Conservation (phyloP, 2,329 filamentous ascomycete species). For the Exophiala sp. region DNA sequence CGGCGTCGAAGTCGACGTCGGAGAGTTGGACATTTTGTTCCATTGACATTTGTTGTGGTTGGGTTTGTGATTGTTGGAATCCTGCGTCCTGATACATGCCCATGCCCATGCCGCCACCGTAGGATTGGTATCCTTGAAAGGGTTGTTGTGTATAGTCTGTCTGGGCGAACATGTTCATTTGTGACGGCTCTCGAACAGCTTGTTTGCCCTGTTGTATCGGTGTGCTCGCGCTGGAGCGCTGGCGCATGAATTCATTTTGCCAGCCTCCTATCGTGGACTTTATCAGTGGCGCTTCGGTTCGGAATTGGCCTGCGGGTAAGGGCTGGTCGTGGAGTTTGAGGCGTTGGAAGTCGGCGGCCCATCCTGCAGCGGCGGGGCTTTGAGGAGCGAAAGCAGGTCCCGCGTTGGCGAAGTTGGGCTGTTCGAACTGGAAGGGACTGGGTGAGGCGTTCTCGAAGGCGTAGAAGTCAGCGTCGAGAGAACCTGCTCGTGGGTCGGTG, state of each 20-base stretch:
- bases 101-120: conserved; percentile 6
- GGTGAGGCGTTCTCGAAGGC: conserved; percentile 59
- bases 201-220: conserved; percentile 22
- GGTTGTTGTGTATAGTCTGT: conserved; percentile 8
- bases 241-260: conserved; percentile 59
- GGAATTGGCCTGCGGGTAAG: conserved; percentile 49
- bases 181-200: conserved; percentile 10
- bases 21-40: conserved; percentile 19
- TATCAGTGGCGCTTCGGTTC: conserved; percentile 36
- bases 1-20: conserved; percentile 25
- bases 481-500: conserved; percentile 50
- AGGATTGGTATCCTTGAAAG: conserved; percentile 26
- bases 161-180: conserved; percentile 27
- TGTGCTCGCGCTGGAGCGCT: conserved; percentile 32
- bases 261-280: conserved; percentile 43
- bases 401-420: conserved; percentile 22
- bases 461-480: conserved; percentile 65
- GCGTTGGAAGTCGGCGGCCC: conserved; percentile 48
- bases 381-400: conserved; percentile 26
- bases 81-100: conserved; percentile 1
- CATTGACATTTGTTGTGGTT: conserved; percentile 13
- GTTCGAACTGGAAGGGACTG: conserved; percentile 31
- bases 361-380: conserved; percentile 30
- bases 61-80: conserved; percentile 28
- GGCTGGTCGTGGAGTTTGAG: conserved; percentile 44